A percentile compares a stretch with the other conserved stretches of the same genome.
These are phyloP conservation scores for Paramecium pentaurelia DNA, from an alignment of 73 alveolate genomes.

Conservation along the genomic window DNA sequence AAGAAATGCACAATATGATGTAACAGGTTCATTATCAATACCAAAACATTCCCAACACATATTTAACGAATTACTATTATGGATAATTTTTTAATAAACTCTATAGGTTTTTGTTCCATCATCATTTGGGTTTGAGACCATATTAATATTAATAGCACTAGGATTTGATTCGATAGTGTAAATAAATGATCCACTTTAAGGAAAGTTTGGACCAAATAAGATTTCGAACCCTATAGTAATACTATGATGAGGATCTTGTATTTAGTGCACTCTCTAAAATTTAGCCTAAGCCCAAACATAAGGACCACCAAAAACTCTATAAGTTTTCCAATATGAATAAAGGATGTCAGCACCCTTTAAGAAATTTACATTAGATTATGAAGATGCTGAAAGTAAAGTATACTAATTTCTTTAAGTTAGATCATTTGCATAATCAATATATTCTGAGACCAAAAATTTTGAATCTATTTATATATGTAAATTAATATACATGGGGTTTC, in stretches of 20 bases:
- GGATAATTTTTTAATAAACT: neutral
- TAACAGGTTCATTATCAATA: neutral
- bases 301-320: neutral
- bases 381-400: neutral
- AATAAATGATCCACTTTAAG: neutral
- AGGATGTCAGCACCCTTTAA: neutral
- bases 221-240: neutral
- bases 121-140: neutral
- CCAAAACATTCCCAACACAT: neutral
- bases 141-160: neutral
- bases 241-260: neutral
- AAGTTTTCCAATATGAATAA: neutral
- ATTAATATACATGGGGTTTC: neutral
- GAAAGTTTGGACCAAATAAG: neutral
- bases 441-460: neutral
- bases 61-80: too few species aligned
- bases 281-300: neutral
- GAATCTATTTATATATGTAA: neutral
- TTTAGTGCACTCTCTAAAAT: neutral
- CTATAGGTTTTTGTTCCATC: neutral
- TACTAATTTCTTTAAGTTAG: neutral
- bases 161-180: neutral
- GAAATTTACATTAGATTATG: too few species aligned
- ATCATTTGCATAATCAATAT: neutral
- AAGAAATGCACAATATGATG: neutral